Conservation (phyloP, 2,329 filamentous ascomycete species). For the Raffaelea ambrosiae region DNA sequence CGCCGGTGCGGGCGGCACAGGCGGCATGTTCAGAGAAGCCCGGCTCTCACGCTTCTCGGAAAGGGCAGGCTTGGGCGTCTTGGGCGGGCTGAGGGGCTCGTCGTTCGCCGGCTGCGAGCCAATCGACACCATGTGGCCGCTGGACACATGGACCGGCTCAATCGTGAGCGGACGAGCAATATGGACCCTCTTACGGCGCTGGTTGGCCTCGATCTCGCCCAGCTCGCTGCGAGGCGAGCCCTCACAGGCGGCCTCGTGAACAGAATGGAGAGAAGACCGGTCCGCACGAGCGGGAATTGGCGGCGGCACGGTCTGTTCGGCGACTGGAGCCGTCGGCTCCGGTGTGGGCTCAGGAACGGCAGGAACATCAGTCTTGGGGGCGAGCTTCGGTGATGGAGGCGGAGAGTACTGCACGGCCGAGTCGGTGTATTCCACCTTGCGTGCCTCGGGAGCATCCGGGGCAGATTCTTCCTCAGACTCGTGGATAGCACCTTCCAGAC, state of each 20-base stretch:
- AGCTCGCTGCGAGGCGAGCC: slow-evolving; percentile 36
- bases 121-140: slow-evolving; percentile 53
- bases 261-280: slow-evolving; percentile 1
- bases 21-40: slow-evolving; percentile 8
- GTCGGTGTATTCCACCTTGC: slow-evolving; percentile 56
- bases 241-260: slow-evolving; percentile 27
- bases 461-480: slow-evolving; percentile 33
- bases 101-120: slow-evolving; percentile 57
- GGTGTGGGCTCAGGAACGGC: neutral
- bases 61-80: slow-evolving; percentile 48
- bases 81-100: slow-evolving; percentile 55
- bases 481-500: slow-evolving; percentile 42
- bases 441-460: slow-evolving; percentile 4
- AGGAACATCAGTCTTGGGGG: slow-evolving; percentile 24
- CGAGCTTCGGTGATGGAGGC: slow-evolving; percentile 59
- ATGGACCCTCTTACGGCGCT: slow-evolving; percentile 61
- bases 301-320: slow-evolving; percentile 27
- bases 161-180: slow-evolving; percentile 40
- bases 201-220: slow-evolving; percentile 61
- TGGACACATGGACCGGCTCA: slow-evolving; percentile 29
- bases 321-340: neutral
- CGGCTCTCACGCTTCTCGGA: slow-evolving; percentile 21
- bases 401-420: slow-evolving; percentile 78
- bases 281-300: slow-evolving; percentile 25
- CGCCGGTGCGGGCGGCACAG: slow-evolving; percentile 16